These are phyloP conservation scores for Striga hermonthica DNA, from an alignment of 305 asterid species.

Conservation along the genomic window DNA sequence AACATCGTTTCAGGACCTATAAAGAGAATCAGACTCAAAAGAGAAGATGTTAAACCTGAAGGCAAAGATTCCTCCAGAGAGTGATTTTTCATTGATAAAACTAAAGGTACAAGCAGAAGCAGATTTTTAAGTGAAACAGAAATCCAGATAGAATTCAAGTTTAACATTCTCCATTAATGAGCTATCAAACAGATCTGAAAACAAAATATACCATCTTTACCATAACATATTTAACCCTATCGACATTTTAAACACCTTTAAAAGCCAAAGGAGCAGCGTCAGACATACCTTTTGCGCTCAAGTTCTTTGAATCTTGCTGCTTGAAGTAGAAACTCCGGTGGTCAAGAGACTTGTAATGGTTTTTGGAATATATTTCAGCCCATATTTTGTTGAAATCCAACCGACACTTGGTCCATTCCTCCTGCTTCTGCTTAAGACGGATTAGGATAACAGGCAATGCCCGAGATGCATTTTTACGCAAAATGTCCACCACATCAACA, in stretches of 20 bases:
- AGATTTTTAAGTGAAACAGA: no score
- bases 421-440: conserved; percentile 94
- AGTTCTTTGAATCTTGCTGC: conserved; percentile 85
- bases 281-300: conserved; percentile 80
- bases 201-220: no score
- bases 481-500: conserved; percentile 81
- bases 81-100: no score
- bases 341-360: conserved; percentile 83
- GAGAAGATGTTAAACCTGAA: no score
- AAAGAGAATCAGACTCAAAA: no score
- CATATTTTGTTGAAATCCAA: conserved; percentile 78
- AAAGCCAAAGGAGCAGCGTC: conserved; percentile 9
- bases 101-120: no score
- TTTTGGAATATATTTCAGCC: conserved; percentile 83
- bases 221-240: no score
- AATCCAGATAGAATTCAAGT: no score
- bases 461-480: conserved; percentile 71
- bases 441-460: conserved; percentile 79
- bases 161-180: no score
- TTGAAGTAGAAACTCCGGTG: conserved; percentile 87
- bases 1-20: no score
- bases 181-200: no score
- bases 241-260: neutral
- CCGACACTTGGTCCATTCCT: conserved; percentile 85
- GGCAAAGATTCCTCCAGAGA: no score